Evolutionary conservation across 768 basidiomycete species (phyloP), one percentile per base, ranked within the genome.

Genomic region (Myochromella boudieri): DNA sequence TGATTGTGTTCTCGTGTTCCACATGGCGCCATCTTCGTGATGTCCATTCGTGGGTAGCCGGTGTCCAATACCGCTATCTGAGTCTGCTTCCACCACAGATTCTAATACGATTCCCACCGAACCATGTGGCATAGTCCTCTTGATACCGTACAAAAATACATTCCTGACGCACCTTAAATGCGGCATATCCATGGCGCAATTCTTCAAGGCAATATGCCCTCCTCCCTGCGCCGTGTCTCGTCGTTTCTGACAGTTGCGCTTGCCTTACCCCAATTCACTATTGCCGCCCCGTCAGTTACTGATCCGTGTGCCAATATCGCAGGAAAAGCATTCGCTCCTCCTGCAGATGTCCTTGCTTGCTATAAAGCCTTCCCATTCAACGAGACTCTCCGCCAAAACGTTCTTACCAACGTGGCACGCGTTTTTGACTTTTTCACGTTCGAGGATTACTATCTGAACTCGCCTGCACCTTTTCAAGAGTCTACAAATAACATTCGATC

Each of bases 321-420:
- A 43, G 70, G 70, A n/a, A 60, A 71, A 51, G 44, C 56, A 0
- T 82, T 78, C 49, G 75, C 72, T 6, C 66, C 63, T 9, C 80
- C 83, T 10, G 67, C 74, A 2, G 76, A 81, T 49, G 81, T 75
- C 14, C 66, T 83, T 29, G 77, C 81, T 1, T 84, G 82, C 57
- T 62, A 77, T 57, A 79, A 75, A 60, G 72, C 77, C 10, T 80
- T 79, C 55, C 74, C 77, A 0, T 80, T 79, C 65, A 78, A 77
- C 49, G 76, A 79, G 55, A 78, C 74, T n/a, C 59, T 81, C 11
- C 69, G 75, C 27, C 71, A 77, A 53, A 81, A 80, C 60, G 75
- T 78, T 26, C 60, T 80, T 45, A 68, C 68, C 11, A 68, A 68
- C 48, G 67, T 76, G 41, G 71, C 67, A 26, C 70, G 72, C 21